Percentiles rank a stretch among this genome's conserved stretches.
phyloP scores from a whole-genome alignment of 352 stramenopile species.

The Phytophthora pini region DNA sequence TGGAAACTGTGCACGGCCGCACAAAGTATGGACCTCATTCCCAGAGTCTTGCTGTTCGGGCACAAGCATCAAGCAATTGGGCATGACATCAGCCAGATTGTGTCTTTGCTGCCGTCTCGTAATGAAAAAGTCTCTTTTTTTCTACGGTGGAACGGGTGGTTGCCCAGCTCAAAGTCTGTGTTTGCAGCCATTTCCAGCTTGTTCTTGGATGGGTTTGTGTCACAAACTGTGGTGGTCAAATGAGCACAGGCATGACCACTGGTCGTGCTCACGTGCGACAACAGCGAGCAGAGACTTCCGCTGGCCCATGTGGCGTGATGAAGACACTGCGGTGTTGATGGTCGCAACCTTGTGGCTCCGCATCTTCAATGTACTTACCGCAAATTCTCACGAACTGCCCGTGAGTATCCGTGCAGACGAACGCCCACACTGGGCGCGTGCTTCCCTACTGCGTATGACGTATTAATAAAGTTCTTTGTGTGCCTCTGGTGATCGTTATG shows the following conservation, averaged over 20 bases:
- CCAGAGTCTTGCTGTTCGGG: slow-evolving; percentile 20
- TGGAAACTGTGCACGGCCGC: slow-evolving; percentile 9
- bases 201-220: slow-evolving; percentile 6
- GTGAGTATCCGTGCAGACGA: too few species aligned
- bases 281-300: slow-evolving; percentile 9
- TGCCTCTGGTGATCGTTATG: neutral
- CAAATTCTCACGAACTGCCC: neutral
- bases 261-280: slow-evolving; percentile 15
- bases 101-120: slow-evolving; percentile 20
- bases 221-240: slow-evolving; percentile 1
- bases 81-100: slow-evolving; percentile 18
- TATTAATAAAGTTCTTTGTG: neutral
- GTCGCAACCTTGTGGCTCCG: neutral
- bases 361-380: neutral
- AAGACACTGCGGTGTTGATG: slow-evolving; percentile 9
- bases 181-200: neutral
- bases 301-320: slow-evolving; percentile 21
- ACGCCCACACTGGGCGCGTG: neutral
- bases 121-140: neutral
- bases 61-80: slow-evolving; percentile 3
- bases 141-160: slow-evolving; percentile 6
- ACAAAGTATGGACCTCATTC: slow-evolving; percentile 4
- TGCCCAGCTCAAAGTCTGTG: slow-evolving; percentile 9
- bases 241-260: too few species aligned
- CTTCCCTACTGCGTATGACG: slow-evolving; percentile 11